Evolutionary conservation across 768 basidiomycete species (phyloP), one percentile per base, ranked within the genome.

Genomic region (Strobilomyces echinocephalus): DNA sequence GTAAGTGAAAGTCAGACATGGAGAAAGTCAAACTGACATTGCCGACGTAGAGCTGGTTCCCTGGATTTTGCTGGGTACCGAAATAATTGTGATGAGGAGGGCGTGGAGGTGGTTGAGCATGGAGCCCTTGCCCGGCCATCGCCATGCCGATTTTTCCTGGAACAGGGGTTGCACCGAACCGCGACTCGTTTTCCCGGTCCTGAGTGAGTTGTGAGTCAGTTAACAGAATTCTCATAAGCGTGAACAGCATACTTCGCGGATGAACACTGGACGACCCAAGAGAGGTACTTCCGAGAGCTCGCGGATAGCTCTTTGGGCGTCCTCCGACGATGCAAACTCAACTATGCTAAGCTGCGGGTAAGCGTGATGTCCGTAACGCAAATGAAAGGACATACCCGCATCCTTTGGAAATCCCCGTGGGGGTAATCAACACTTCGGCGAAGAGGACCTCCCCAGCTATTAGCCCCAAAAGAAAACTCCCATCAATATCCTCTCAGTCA

Each of bases 371-470:
- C 12, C 15, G 15, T 0, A 20, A 1, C 3, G 6, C 6, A 35
- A 43, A 34, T 28, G 43, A 47, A 39, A 43, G 20, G 8, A 81
- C 95, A 74, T 65, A 97, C 97, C 95, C 95, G 85, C 95, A 99
- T 70, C 95, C 95, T 72, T 99, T 99, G 24, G 95, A 97, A 50
- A 95, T 83, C 30, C 95, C 95, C 20, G 90, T 95, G 15, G 95
- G 95, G 7, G 97, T 97, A 63, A 94, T 79, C 67, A 99, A 84
- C 63, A 99, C 93, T 85, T 99, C 95, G 82, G 95, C 91, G 84
- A 99, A 99, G 73, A 95, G 87, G 70, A 97, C 95, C 80, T 95
- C 94, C 81, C 95, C 95, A 85, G 92, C 95, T 95, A 86, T 83
- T 80, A 84, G 77, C 85, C 84, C 83, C 79, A 85, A 81, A 84